Evolutionary conservation across 345 rosid genomes (phyloP), one percentile per base, ranked within the genome.

Genomic region (Linum lewisii): DNA sequence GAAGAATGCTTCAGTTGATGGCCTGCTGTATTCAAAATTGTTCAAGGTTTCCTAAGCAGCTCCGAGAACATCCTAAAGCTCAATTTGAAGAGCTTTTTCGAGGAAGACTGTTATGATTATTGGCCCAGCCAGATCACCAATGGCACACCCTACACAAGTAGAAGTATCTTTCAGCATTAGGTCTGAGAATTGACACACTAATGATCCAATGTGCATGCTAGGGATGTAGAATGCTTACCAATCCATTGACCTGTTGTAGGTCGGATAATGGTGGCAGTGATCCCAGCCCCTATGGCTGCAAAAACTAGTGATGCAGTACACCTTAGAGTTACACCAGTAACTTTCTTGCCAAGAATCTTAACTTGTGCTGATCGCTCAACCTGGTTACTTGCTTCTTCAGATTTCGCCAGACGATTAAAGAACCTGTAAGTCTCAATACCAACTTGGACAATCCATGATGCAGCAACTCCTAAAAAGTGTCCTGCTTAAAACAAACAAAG

Each of bases 191-290:
- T 13, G 26, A 36, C 21, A 37, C 49, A 1, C n/a, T n/a, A 24
- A 11, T 10, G 19, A 6, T 3, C 22, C 16, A 5, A 24, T 24
- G 15, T 20, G 21, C 7, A 9, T n/a, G 59, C 29, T 22, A 37
- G 7, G 14, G 19, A 15, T 38, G 2, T 14, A 15, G 54, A 21
- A 36, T 56, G 65, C 76, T 81, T 82, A 93, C 99, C 99, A 15
- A 93, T 84, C 97, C 99, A 89, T 42, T 89, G 99, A 22, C 99
- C 99, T 0, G 66, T 36, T 42, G 90, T 85, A 62, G 99, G 99
- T 26, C 92, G 92, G 56, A 85, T 34, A 15, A 87, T 63, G 61
- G 72, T 53, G 26, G 96, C 90, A 47, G 95, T 89, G 59, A 89
- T 73, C 61, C 97, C 99, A 0, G 95, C 99, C 72, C 97, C 99